Evolutionary conservation across 768 basidiomycete species (phyloP).

Genomic region (Cystofilobasidium macerans): DNA sequence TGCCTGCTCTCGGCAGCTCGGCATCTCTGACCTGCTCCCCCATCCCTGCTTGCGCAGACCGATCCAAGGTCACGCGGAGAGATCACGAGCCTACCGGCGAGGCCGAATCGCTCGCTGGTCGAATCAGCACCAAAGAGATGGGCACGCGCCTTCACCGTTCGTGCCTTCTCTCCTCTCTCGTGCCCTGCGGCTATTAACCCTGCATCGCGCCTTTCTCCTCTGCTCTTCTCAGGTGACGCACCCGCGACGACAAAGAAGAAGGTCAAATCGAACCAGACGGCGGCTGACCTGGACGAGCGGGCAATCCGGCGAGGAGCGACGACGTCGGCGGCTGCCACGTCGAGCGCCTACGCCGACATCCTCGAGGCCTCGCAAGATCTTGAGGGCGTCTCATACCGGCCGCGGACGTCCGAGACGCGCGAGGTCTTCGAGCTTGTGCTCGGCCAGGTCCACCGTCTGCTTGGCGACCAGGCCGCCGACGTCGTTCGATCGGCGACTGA

Average conservation of each 20-base stretch:
- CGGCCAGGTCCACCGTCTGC: slow-evolving; percentile 61
- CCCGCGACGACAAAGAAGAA: slow-evolving; percentile 13
- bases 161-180: slow-evolving; percentile 43
- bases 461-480: slow-evolving; percentile 93
- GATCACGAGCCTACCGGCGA: slow-evolving; percentile 97
- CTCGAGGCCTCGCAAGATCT: slow-evolving; percentile 87
- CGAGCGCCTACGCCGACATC: slow-evolving; percentile 73
- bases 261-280: slow-evolving; percentile 36
- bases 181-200: not conserved
- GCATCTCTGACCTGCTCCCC: not conserved
- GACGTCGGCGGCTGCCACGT: slow-evolving; percentile 41
- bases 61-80: slow-evolving; percentile 36
- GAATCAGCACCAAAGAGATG: slow-evolving; percentile 83
- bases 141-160: slow-evolving; percentile 76
- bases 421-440: slow-evolving; percentile 90
- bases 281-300: slow-evolving; percentile 43
- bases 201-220: not conserved
- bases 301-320: slow-evolving; percentile 48
- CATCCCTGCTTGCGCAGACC: slow-evolving; percentile 8
- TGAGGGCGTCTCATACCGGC: slow-evolving; percentile 84
- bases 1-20: not conserved
- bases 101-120: slow-evolving; percentile 80
- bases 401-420: slow-evolving; percentile 83
- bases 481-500: slow-evolving; percentile 95
- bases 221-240: not conserved